Percentiles rank a stretch among this genome's conserved stretches.
phyloP scores from a whole-genome alignment of 352 stramenopile species.

The Phytophthora chlamydospora region DNA sequence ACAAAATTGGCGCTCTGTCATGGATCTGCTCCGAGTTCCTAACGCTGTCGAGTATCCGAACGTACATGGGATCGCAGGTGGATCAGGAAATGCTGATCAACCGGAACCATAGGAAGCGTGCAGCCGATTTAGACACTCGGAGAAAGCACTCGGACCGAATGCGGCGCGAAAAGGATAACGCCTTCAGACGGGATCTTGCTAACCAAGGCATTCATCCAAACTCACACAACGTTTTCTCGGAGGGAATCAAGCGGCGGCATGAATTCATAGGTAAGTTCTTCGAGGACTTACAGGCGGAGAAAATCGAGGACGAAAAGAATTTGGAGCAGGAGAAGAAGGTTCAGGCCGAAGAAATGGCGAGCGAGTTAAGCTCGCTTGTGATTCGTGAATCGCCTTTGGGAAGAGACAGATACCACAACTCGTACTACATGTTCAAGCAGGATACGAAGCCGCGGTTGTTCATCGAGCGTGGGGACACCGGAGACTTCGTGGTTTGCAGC shows the following conservation, averaged over 20 bases:
- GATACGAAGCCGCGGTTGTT: conserved; percentile 68
- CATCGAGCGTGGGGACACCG: conserved; percentile 68
- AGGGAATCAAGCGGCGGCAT: conserved; percentile 65
- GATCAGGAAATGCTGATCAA: conserved; percentile 65
- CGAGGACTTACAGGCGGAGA: conserved; percentile 59
- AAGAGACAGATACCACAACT: conserved; percentile 78
- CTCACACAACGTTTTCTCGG: conserved; percentile 68
- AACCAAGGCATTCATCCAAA: conserved; percentile 70
- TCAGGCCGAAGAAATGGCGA: conserved; percentile 46
- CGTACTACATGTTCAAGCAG: conserved; percentile 81
- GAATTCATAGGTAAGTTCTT: conserved; percentile 75
- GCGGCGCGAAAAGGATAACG: conserved; percentile 61
- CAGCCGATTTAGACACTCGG: conserved; percentile 57
- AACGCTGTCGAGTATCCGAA: conserved; percentile 58
- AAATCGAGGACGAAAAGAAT: conserved; percentile 53
- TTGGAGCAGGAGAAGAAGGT: conserved; percentile 58
- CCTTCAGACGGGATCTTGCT: conserved; percentile 65
- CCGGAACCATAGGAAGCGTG: conserved; percentile 55
- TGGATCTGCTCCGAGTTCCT: conserved; percentile 77
- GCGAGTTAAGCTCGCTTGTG: conserved; percentile 53
- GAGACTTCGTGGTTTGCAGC: conserved; percentile 61
- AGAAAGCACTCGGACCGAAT: conserved; percentile 57
- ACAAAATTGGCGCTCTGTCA: conserved; percentile 67
- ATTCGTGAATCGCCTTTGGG: conserved; percentile 75
- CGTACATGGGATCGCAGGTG: conserved; percentile 60